These are phyloP conservation scores for Hypoxylon perforatum DNA, from an alignment of 495 filamentous ascomycete genomes.

Conservation along the genomic window DNA sequence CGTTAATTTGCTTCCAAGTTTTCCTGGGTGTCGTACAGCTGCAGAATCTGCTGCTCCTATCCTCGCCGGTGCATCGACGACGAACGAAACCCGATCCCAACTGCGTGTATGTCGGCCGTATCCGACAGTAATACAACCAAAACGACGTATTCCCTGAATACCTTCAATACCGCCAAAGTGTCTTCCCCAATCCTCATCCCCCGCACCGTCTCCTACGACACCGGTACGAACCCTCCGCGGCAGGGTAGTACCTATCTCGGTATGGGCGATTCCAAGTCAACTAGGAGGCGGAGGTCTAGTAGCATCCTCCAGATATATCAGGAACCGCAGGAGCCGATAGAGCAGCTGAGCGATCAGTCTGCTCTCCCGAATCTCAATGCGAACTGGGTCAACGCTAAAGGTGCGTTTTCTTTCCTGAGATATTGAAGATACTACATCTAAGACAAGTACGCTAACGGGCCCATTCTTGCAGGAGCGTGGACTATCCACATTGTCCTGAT, in stretches of 20 bases:
- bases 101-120: slow-evolving; percentile 37
- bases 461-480: slow-evolving; percentile 80
- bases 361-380: slow-evolving; percentile 95
- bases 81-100: slow-evolving; percentile 5
- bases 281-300: slow-evolving; percentile 87
- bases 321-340: slow-evolving; percentile 91
- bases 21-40: slow-evolving; percentile 9
- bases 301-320: slow-evolving; percentile 90
- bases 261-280: slow-evolving; percentile 64
- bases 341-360: slow-evolving; percentile 95
- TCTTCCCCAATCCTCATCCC: slow-evolving; percentile 80
- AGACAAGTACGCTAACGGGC: slow-evolving; percentile 10
- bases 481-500: slow-evolving; percentile 95
- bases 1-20: slow-evolving; percentile 6
- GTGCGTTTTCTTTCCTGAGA: slow-evolving; percentile 60
- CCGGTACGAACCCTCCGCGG: slow-evolving; percentile 73
- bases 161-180: slow-evolving; percentile 86
- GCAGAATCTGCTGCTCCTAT: slow-evolving; percentile 10
- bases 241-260: slow-evolving; percentile 53
- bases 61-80: slow-evolving; percentile 17
- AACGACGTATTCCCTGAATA: slow-evolving; percentile 59
- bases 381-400: slow-evolving; percentile 98
- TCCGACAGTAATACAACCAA: slow-evolving; percentile 28
- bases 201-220: slow-evolving; percentile 83
- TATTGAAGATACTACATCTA: too few relatives aligned